Evolutionary conservation across 768 basidiomycete species (phyloP), one percentile per base, ranked within the genome.

Genomic region (Galerina marginata): DNA sequence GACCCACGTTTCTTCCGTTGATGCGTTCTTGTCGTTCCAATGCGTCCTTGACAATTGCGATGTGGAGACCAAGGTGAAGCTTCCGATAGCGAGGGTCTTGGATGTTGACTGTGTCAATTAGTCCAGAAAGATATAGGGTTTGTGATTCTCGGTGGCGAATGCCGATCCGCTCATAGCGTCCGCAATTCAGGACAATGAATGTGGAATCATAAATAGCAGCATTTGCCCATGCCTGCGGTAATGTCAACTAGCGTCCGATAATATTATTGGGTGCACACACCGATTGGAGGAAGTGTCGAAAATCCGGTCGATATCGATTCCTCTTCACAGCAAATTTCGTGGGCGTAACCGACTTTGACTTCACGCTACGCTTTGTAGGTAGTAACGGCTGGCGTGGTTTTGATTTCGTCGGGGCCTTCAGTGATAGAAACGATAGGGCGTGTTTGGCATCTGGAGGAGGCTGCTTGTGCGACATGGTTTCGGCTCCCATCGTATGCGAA

Each of bases 61-160:
- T 10, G 36, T 62, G 54, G 14, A 65, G 56, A 14, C 63, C 63
- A 12, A 61, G 44, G 42, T 64, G 63, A 20, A 64, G 45, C 44
- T 64, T 64, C 23, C 55, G 52, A 26, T 64, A 61, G 16, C 42
- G 14, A 12, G 59, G 59, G 23, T 59, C 25, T 33, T 26, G 23
- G 23, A 10, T 39, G 12, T 59, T 59, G 39, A 53, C 23, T 4
- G 57, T 39, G 40, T 60, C 63, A 40, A 64, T 58, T 15, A 60
- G 15, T 3, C 46, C 26, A 0, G 60, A 56, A 15, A 61, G 29
- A 25, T 44, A 57, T 2, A 61, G 42, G 4, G 56, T 62, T 29
- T 57, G 55, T 2, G 50, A 39, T n/a, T 4, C 50, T 14, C 61
- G 37, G 25, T 20, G 20, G 20, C 20, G 20, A 20, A 20, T 20